Conservation (phyloP, 108 stramenopile genomes). For the Skeletonema tropicum region DNA sequence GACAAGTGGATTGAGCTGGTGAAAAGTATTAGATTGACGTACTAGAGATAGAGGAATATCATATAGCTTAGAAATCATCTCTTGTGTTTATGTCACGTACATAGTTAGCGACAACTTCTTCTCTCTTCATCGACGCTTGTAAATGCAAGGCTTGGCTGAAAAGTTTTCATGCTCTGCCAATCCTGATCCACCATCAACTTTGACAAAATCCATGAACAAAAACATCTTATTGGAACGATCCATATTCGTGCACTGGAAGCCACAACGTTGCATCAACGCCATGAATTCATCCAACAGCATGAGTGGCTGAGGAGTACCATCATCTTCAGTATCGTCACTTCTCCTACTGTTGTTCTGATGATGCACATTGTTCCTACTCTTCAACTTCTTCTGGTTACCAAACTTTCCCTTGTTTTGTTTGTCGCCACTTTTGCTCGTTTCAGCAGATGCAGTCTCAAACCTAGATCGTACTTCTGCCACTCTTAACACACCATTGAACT, state of each 20-base stretch:
- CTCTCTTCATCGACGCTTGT: conserved; percentile 68
- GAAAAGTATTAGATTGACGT: too few species aligned
- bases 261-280: conserved; percentile 71
- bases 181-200: conserved; percentile 65
- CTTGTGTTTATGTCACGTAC: too few species aligned
- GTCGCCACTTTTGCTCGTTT: background rate
- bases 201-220: conserved; percentile 81
- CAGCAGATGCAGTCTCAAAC: conserved; percentile 74
- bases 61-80: too few species aligned
- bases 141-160: conserved; percentile 88
- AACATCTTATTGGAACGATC: conserved; percentile 96
- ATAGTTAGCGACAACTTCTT: too few species aligned
- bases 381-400: conserved; percentile 25
- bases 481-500: conserved; percentile 79
- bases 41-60: too few species aligned
- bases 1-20: too few species aligned
- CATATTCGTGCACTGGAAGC: conserved; percentile 64
- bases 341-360: background rate
- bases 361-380: conserved; percentile 30
- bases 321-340: conserved; percentile 10
- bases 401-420: background rate
- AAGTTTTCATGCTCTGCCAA: conserved; percentile 65
- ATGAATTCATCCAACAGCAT: conserved; percentile 59
- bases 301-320: conserved; percentile 17
- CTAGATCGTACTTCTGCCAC: conserved; percentile 96